Evolutionary conservation across 2,329 filamentous ascomycete species (phyloP).

Genomic region (Botrytis fragariae): DNA sequence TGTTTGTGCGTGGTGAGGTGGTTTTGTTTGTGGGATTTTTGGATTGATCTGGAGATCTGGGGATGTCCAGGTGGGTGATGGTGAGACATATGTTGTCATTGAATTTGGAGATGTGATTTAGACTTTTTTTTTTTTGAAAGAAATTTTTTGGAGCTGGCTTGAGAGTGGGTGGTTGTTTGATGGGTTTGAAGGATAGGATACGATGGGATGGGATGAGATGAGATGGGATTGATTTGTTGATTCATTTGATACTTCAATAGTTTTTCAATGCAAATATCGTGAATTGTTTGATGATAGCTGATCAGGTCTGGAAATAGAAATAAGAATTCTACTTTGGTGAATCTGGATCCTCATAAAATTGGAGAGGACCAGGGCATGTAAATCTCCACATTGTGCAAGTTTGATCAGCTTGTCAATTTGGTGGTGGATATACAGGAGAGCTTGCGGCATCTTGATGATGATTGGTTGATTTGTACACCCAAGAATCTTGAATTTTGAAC

Average conservation of each 20-base stretch:
- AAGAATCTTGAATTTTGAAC: conserved; percentile 7
- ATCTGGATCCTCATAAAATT: not conserved
- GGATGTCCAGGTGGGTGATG: not conserved
- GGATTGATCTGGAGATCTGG: not conserved
- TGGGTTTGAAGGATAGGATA: no score
- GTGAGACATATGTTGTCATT: not conserved
- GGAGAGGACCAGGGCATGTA: not conserved
- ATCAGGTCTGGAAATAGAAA: not conserved
- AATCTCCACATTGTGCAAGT: not conserved
- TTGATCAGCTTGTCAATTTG: not conserved
- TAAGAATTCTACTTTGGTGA: not conserved
- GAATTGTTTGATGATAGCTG: not conserved
- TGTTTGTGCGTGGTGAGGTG: not conserved
- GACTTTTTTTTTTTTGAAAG: not conserved
- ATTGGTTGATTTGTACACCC: conserved; percentile 1
- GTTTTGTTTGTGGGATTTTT: not conserved
- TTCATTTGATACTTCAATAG: not conserved
- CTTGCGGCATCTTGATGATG: not conserved
- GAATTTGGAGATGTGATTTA: not conserved
- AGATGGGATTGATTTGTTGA: not conserved
- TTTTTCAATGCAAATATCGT: not conserved
- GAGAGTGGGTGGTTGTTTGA: not conserved
- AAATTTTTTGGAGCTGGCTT: not conserved
- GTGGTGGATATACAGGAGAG: not conserved
- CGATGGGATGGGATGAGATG: no score